These are phyloP conservation scores for Colletotrichum sublineola DNA, from an alignment of 2,329 filamentous ascomycete species.

Conservation along the genomic window DNA sequence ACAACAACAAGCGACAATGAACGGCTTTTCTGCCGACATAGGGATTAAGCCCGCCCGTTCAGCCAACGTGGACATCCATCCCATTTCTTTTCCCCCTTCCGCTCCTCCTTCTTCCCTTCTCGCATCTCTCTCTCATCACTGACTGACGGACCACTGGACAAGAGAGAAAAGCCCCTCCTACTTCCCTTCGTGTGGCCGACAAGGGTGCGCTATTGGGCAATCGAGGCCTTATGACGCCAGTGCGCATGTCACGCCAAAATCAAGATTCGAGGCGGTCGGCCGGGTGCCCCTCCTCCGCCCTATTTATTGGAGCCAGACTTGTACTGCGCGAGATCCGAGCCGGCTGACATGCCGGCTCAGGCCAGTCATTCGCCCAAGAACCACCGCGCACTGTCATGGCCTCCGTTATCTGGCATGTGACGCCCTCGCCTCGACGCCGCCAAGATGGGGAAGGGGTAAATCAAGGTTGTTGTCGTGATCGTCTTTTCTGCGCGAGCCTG, in stretches of 20 bases:
- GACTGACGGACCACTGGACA: not conserved
- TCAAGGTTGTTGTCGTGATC: constrained; percentile 18
- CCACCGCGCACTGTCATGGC: not conserved
- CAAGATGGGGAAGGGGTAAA: not conserved
- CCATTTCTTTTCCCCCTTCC: constrained; percentile 9
- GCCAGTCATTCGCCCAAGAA: not conserved
- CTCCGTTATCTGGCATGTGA: not conserved
- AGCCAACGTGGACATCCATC: constrained; percentile 4
- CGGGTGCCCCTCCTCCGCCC: not conserved
- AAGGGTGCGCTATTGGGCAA: constrained; percentile 40
- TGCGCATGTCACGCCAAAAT: constrained; percentile 42
- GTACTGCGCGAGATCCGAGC: not conserved
- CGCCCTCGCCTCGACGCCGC: not conserved
- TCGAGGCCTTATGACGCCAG: constrained; percentile 42
- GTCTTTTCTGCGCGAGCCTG: not conserved
- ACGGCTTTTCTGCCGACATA: not conserved
- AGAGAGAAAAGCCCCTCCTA: not conserved
- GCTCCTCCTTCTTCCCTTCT: not conserved
- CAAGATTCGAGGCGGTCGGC: constrained; percentile 35
- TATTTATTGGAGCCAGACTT: not conserved
- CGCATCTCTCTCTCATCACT: not conserved
- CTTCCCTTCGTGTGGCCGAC: constrained; percentile 32
- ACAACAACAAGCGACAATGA: not conserved
- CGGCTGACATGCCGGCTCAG: constrained; percentile 11
- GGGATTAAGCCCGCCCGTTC: not conserved